These are phyloP conservation scores for Ziziphus jujuba DNA, from an alignment of 306 rosid species.

Conservation along the genomic window DNA sequence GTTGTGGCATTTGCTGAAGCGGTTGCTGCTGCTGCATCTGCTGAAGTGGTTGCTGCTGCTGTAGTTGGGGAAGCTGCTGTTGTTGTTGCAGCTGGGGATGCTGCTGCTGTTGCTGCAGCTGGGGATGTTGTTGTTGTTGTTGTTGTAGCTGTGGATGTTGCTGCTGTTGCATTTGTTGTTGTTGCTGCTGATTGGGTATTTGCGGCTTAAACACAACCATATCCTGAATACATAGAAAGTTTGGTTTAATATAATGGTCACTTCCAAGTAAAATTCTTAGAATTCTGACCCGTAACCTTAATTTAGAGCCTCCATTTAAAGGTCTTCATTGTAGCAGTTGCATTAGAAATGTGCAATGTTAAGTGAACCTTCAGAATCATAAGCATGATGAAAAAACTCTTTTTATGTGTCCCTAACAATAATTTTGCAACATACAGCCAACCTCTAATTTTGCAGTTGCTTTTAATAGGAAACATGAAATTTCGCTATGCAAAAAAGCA, in stretches of 20 bases:
- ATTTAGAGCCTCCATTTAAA: slow-evolving; percentile 14
- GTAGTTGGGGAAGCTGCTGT: slow-evolving; percentile 30
- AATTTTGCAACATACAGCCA: not conserved
- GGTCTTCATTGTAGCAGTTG: not conserved
- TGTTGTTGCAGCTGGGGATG: slow-evolving; percentile 27
- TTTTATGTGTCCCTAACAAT: not conserved
- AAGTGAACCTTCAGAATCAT: slow-evolving; percentile 20
- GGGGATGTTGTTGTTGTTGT: slow-evolving; percentile 19
- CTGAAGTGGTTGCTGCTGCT: slow-evolving; percentile 18
- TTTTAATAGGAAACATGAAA: slow-evolving; percentile 12
- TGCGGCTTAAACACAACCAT: slow-evolving; percentile 98
- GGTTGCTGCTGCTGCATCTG: slow-evolving; percentile 33
- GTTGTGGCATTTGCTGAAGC: slow-evolving; percentile 32
- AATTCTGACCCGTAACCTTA: slow-evolving; percentile 17
- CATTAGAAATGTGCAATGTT: not conserved
- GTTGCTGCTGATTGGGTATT: slow-evolving; percentile 73
- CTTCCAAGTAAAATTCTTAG: slow-evolving; percentile 6
- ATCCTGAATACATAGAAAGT: slow-evolving; percentile 59
- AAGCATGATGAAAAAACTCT: not conserved
- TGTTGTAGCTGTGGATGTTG: slow-evolving; percentile 5
- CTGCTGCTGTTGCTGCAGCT: slow-evolving; percentile 35
- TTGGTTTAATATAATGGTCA: slow-evolving; percentile 21
- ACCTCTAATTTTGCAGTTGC: slow-evolving; percentile 2
- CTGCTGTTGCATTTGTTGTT: slow-evolving; percentile 26
- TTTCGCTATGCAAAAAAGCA: slow-evolving; percentile 13